phyloP scores from a whole-genome alignment of 208 protist species.

The Acanthamoeba triangularis region DNA sequence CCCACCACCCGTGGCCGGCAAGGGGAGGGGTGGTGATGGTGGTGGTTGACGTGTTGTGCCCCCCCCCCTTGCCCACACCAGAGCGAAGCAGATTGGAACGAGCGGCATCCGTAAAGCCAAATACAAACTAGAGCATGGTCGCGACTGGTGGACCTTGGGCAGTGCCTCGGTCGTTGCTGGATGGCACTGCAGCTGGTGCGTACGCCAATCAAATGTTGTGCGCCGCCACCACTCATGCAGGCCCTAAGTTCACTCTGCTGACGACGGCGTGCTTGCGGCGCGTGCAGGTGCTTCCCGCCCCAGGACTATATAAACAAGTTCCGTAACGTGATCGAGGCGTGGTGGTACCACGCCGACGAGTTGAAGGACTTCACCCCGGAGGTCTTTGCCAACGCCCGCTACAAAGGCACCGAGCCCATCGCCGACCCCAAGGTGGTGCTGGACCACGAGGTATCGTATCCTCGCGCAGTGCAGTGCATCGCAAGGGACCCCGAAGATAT shows the following conservation, averaged over 20 bases:
- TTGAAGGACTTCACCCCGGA: neutral
- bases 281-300: neutral
- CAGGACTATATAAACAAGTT: neutral
- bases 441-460: neutral
- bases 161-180: neutral
- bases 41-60: no score
- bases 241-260: neutral
- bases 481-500: no score
- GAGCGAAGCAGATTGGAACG: no score
- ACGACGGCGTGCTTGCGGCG: neutral
- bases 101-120: no score
- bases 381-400: neutral
- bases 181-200: conserved; percentile 15
- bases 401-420: neutral
- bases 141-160: neutral
- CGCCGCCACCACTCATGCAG: neutral
- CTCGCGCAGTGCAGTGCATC: no score
- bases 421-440: neutral
- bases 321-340: neutral
- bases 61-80: no score
- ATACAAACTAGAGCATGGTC: neutral
- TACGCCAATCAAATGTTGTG: neutral
- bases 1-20: no score
- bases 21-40: no score
- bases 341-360: neutral